phyloP scores from a whole-genome alignment of 768 basidiomycete genomes.

The Cyathus striatus region DNA sequence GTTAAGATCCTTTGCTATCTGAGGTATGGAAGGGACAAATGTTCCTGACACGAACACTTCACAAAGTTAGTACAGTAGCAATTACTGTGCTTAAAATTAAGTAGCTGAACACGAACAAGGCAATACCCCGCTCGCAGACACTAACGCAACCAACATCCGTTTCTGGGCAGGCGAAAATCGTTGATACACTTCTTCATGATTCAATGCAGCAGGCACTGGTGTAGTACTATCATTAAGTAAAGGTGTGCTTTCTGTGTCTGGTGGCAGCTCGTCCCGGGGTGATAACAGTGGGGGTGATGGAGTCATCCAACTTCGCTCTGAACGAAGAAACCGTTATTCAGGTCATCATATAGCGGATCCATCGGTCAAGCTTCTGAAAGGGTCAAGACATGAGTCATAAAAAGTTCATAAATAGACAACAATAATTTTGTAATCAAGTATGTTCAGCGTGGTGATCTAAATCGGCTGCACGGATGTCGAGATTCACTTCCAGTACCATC shows the following conservation, averaged over 20 bases:
- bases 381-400: no score
- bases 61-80: conserved; percentile 35
- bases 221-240: conserved; percentile 16
- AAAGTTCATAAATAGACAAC: no score
- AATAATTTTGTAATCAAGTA: no score
- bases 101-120: conserved; percentile 33
- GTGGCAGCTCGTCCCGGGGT: conserved; percentile 1
- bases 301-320: background rate
- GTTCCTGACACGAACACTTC: conserved; percentile 56
- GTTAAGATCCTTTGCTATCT: conserved; percentile 52
- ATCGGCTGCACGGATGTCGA: no score
- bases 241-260: conserved; percentile 23
- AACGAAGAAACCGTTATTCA: background rate
- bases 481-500: no score
- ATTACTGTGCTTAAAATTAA: conserved; percentile 45
- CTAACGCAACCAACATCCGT: conserved; percentile 39
- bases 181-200: conserved; percentile 30
- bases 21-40: conserved; percentile 62
- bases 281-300: no score
- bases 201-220: conserved; percentile 3
- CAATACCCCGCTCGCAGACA: conserved; percentile 47
- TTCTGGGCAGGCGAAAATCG: conserved; percentile 42
- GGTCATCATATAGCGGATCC: no score
- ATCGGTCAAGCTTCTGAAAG: no score
- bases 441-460: no score